Evolutionary conservation across 306 rosid species (phyloP), one percentile per base, ranked within the genome.

Genomic region (Castanopsis chinensis): DNA sequence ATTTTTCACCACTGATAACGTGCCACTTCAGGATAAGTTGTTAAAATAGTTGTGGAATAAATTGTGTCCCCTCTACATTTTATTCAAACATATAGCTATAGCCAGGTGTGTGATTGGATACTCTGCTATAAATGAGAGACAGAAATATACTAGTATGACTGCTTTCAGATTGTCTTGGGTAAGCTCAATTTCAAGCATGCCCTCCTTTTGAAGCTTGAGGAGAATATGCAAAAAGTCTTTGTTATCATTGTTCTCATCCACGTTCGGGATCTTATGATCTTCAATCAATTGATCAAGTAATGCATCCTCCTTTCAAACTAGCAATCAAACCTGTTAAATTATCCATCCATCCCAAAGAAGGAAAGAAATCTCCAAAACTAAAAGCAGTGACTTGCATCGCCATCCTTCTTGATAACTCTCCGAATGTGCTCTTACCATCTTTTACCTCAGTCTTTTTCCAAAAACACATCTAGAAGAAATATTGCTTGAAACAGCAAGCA

Each of bases 321-420:
- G 37, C 60, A 23, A 19, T n/a, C 4, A 72, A 41, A 3, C 87
- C 87, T 5, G 78, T 83, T 6, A 83, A 23, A 23, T 3, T 28
- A 73, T 83, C 87, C 6, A 86, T 2, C 87, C 87, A 86, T 14
- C 81, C 21, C 3, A 77, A 32, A 21, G 13, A 51, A 53, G 75
- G 81, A 17, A 65, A 77, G 19, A 53, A 45, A 55, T 77, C 69
- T 3, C 35, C 54, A 21, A 77, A 3, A 55, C 56, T n/a, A 32
- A 68, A 77, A n/a, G 68, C 64, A 9, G 30, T 21, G 3, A 54
- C 0, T 35, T 52, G 37, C 74, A 11, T 56, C 19, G 33, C 21
- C 5, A 12, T n/a, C 20, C 19, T 52, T 33, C 75, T 80, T 3
- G 68, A 54, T 19, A 64, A 37, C 3, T 64, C 65, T 1, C 72